Conservation (phyloP, 202 grass and related monocot genomes). For the Carex arenaria region DNA sequence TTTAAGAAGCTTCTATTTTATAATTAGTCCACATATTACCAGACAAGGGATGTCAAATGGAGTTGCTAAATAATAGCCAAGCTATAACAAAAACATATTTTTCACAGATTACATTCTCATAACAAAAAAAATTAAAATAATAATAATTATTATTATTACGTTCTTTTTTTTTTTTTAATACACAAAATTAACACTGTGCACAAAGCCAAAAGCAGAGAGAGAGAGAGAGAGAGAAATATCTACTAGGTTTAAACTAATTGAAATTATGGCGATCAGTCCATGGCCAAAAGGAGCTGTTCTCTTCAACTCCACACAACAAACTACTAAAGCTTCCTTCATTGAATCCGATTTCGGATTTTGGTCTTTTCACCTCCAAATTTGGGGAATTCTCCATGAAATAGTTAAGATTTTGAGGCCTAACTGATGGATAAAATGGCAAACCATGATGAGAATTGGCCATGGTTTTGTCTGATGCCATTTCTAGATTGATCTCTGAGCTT, state of each 20-base stretch:
- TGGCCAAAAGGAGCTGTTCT: slow-evolving; percentile 51
- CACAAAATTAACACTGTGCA: slow-evolving; percentile 31
- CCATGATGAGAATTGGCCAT: slow-evolving; percentile 25
- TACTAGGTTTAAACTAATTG: slow-evolving; percentile 13
- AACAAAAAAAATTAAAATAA: neutral
- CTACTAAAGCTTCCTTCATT: slow-evolving; percentile 32
- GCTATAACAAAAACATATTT: slow-evolving; percentile 8
- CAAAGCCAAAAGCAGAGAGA: slow-evolving; percentile 18
- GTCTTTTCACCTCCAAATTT: slow-evolving; percentile 45
- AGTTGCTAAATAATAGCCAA: neutral
- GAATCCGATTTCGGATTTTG: slow-evolving; percentile 5
- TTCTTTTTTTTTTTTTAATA: slow-evolving; percentile 16
- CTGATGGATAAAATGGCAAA: slow-evolving; percentile 46
- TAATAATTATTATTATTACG: slow-evolving; percentile 13
- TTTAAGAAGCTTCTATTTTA: neutral
- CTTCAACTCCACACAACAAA: slow-evolving; percentile 50
- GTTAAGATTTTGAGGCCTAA: slow-evolving; percentile 7
- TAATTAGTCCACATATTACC: neutral
- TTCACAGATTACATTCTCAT: slow-evolving; percentile 20
- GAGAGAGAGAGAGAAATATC: slow-evolving; percentile 8
- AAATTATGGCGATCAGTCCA: slow-evolving; percentile 52
- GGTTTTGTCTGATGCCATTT: slow-evolving; percentile 40
- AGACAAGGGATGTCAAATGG: neutral
- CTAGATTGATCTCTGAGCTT: slow-evolving; percentile 61
- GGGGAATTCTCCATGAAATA: slow-evolving; percentile 18